phyloP scores from a whole-genome alignment of 148 eudicot species.

The Camellia granthamiana region DNA sequence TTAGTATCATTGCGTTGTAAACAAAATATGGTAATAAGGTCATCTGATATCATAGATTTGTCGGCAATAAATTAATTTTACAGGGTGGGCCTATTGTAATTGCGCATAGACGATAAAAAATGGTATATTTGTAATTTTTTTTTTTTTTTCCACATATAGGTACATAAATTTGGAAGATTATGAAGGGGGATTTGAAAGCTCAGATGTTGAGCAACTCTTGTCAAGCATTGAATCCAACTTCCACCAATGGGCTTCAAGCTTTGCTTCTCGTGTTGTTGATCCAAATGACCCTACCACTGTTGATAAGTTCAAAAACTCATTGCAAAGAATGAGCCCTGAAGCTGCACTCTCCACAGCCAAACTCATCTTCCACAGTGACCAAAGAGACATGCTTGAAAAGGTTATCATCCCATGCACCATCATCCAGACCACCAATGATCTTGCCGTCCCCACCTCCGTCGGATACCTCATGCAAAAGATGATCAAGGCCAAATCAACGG shows the following conservation, averaged over 20 bases:
- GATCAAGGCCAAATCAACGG: conserved; percentile 39
- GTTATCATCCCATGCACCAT: conserved; percentile 58
- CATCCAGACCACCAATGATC: conserved; percentile 53
- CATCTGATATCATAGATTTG: no score
- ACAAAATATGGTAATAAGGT: no score
- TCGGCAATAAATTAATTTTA: no score
- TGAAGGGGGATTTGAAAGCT: conserved; percentile 71
- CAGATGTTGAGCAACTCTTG: conserved; percentile 52
- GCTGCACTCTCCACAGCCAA: conserved; percentile 56
- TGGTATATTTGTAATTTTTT: no score
- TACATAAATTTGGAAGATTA: conserved; percentile 66
- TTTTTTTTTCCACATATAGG: conserved; percentile 20
- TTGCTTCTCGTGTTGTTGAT: conserved; percentile 47
- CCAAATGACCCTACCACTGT: conserved; percentile 34
- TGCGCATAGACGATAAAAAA: no score
- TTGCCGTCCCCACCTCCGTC: conserved; percentile 60
- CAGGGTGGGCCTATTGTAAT: no score
- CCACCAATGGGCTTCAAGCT: conserved; percentile 48
- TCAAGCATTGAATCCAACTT: conserved; percentile 47
- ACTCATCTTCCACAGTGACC: conserved; percentile 55
- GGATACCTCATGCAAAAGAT: conserved; percentile 55
- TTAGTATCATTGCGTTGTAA: no score
- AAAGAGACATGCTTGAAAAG: conserved; percentile 51
- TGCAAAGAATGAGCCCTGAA: conserved; percentile 61
- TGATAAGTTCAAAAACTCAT: conserved; percentile 36